phyloP scores from a whole-genome alignment of 2,329 filamentous ascomycete species.

The Thielaviopsis cerberus region DNA sequence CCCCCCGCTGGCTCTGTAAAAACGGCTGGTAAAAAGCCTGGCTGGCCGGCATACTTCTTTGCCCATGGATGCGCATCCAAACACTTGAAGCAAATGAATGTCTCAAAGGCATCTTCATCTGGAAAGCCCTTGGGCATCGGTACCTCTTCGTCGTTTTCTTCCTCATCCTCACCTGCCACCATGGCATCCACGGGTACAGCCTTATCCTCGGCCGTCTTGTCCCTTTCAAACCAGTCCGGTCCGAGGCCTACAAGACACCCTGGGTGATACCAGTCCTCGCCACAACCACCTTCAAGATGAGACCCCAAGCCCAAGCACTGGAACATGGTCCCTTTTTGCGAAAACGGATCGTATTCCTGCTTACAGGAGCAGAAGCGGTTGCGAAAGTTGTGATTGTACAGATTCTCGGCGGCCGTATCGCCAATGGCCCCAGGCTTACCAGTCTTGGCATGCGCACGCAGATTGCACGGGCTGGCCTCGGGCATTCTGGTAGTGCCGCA shows the following conservation, averaged over 20 bases:
- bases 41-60: slow-evolving; percentile 62
- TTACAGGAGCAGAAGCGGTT: slow-evolving; percentile 84
- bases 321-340: slow-evolving; percentile 95
- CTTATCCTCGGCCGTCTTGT: slow-evolving; percentile 18
- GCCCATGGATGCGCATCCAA: slow-evolving; percentile 79
- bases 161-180: slow-evolving; percentile 16
- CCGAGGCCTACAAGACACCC: slow-evolving; percentile 73
- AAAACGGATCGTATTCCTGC: slow-evolving; percentile 69
- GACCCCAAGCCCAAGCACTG: slow-evolving; percentile 79
- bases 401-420: slow-evolving; percentile 54
- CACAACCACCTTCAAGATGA: slow-evolving; percentile 67
- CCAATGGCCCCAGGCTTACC: slow-evolving; percentile 59
- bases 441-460: slow-evolving; percentile 55
- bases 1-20: slow-evolving; percentile 22
- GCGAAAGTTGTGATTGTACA: slow-evolving; percentile 88
- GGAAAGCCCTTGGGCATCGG: slow-evolving; percentile 76
- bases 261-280: slow-evolving; percentile 95
- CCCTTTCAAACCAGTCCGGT: slow-evolving; percentile 48
- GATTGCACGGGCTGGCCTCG: slow-evolving; percentile 49
- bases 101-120: slow-evolving; percentile 70
- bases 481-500: slow-evolving; percentile 75
- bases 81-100: slow-evolving; percentile 88
- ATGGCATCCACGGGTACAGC: slow-evolving; percentile 8
- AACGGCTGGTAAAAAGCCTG: slow-evolving; percentile 63
- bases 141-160: slow-evolving; percentile 31